Evolutionary conservation across 768 basidiomycete genomes (phyloP).

Genomic region (Russula sp.): DNA sequence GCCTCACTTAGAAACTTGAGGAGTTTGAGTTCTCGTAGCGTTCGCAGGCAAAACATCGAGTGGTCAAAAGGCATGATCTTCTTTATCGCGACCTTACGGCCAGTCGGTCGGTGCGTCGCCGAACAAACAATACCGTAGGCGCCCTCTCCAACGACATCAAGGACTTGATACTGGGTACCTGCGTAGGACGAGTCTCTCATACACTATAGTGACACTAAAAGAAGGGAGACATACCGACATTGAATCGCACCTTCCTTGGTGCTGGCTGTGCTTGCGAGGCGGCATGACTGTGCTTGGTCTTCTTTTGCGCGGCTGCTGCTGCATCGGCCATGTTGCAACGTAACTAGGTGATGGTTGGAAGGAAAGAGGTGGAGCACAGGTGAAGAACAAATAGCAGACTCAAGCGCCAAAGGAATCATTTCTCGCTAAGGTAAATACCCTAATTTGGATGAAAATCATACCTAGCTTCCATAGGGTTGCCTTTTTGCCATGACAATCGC

Average conservation of each 20-base stretch:
- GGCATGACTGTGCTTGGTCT: constrained; percentile 44
- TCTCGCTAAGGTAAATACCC: background rate
- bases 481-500: constrained; percentile 7
- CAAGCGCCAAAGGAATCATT: constrained; percentile 3
- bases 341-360: constrained; percentile 19
- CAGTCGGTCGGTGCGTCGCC: constrained; percentile 70
- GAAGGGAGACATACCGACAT: constrained; percentile 51
- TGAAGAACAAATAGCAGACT: constrained; percentile 12
- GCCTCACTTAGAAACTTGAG: constrained; percentile 80
- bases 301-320: constrained; percentile 27
- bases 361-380: constrained; percentile 6
- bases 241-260: constrained; percentile 83
- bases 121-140: constrained; percentile 93
- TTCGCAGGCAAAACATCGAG: constrained; percentile 80
- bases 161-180: constrained; percentile 54
- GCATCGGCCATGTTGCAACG: constrained; percentile 22
- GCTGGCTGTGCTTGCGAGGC: constrained; percentile 45
- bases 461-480: background rate
- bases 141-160: constrained; percentile 89
- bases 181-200: background rate
- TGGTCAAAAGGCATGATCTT: constrained; percentile 94
- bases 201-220: background rate
- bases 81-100: constrained; percentile 91
- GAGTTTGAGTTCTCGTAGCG: constrained; percentile 54
- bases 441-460: constrained; percentile 1